These are phyloP conservation scores for Grosmannia clavigera DNA, from an alignment of 2,329 filamentous ascomycete species.

Conservation along the genomic window DNA sequence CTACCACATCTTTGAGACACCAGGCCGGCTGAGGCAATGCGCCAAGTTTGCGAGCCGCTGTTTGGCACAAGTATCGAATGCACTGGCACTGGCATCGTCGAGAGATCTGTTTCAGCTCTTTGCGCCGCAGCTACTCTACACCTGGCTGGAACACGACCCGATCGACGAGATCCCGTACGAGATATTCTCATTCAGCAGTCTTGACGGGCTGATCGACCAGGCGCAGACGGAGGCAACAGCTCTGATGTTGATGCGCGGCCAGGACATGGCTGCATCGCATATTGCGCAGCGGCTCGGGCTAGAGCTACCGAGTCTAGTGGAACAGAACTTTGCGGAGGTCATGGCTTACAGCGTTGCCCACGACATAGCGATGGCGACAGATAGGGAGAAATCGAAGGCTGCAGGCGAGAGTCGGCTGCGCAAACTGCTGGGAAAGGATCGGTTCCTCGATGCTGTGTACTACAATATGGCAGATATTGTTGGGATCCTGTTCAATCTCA, in stretches of 20 bases:
- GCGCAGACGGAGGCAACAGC: constrained; percentile 68
- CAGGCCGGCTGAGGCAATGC: constrained; percentile 56
- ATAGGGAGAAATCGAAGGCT: constrained; percentile 25
- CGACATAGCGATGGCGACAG: constrained; percentile 44
- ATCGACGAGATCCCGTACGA: constrained; percentile 66
- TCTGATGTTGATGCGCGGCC: constrained; percentile 70
- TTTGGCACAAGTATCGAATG: constrained; percentile 50
- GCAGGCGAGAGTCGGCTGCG: constrained; percentile 56
- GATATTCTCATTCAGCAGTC: constrained; percentile 67
- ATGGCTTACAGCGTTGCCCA: constrained; percentile 76
- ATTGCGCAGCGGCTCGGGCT: constrained; percentile 46
- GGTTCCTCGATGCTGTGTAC: constrained; percentile 51
- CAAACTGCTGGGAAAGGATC: constrained; percentile 53
- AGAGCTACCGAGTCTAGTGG: constrained; percentile 45
- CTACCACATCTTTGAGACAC: constrained; percentile 89
- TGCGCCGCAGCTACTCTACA: constrained; percentile 78
- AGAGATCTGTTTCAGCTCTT: constrained; percentile 71
- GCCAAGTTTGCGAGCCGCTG: constrained; percentile 61
- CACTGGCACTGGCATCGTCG: constrained; percentile 52
- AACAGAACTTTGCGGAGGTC: constrained; percentile 60
- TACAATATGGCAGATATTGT: constrained; percentile 66
- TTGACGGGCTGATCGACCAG: constrained; percentile 56
- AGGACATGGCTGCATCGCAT: constrained; percentile 48
- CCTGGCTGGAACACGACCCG: constrained; percentile 62
- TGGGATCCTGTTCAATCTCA: constrained; percentile 60